Base-by-base conservation (phyloP, 2,329 filamentous ascomycete genomes). In the Aspergillus sp. region DNA sequence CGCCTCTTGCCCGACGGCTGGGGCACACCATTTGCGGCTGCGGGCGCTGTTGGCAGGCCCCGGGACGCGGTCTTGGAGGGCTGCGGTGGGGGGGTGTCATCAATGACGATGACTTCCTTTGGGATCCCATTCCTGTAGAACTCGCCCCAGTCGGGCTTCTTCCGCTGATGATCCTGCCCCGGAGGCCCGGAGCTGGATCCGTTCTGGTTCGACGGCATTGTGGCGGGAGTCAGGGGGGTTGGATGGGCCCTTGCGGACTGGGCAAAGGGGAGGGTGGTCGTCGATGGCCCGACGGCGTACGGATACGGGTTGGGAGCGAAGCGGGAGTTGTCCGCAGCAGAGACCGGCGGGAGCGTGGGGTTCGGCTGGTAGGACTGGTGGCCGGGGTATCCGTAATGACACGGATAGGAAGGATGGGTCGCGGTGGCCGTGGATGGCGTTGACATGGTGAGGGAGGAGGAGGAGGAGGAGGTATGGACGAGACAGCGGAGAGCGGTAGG, bases 41-140 rank as follows among this genome's bases (percentile, higher is more conserved):
- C 36, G n/a, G 50, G 40, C 4, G 47, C 36, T 10, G 43, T 39
- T 34, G 39, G 40, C 22, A 43, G 40, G 37, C 39, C 41, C 26
- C 42, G 41, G 15, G 53, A 34, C 20, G 41, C 35, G 29, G 37
- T 39, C 28, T 52, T 47, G 30, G 49, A 35, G 11, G 48, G 38
- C 25, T 60, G 55, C 19, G 68, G 69, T 8, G 63, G 60, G 32
- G 81, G 81, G 4, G 75, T 78, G 56, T 88, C 80, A 41, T 63
- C 60, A 25, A 91, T 91, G 49, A 89, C 78, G 52, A 91, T 89
- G 53, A 91, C 78, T 64, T 91, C 84, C 55, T 85, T 81, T 15
- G 84, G 84, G 15, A 86, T 64, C 3, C 84, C 84, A 57, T 89
- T 88, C 55, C 80, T 81, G 59, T 88, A 89, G 53, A 88, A 91